Percentiles rank a stretch among this genome's conserved stretches.
phyloP scores from a whole-genome alignment of 2,329 filamentous ascomycete species.

The Herpotrichia juniperi region DNA sequence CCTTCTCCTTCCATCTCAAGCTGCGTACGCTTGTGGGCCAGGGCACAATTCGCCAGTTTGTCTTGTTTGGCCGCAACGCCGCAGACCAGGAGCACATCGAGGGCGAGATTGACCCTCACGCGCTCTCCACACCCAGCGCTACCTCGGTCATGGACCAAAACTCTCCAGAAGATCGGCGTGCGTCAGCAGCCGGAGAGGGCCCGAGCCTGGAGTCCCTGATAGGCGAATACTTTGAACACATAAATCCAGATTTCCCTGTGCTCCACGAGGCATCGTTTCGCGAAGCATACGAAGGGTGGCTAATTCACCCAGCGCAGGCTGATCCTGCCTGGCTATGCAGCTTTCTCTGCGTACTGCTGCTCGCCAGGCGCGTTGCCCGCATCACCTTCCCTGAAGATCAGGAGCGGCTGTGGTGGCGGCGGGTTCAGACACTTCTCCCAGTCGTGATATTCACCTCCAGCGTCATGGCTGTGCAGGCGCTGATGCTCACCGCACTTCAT shows the following conservation, averaged over 20 bases:
- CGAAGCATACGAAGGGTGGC: slow-evolving; percentile 48
- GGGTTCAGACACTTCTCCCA: slow-evolving; percentile 48
- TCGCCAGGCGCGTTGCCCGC: slow-evolving; percentile 44
- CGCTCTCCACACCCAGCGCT: slow-evolving; percentile 27
- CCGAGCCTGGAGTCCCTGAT: slow-evolving; percentile 44
- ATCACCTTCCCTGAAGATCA: slow-evolving; percentile 43
- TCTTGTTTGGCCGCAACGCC: slow-evolving; percentile 50
- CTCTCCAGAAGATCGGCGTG: slow-evolving; percentile 27
- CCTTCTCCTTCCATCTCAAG: slow-evolving; percentile 51
- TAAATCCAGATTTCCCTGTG: slow-evolving; percentile 51
- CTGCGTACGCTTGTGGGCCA: slow-evolving; percentile 47
- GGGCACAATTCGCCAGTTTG: slow-evolving; percentile 41
- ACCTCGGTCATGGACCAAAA: slow-evolving; percentile 24
- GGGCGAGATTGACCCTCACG: slow-evolving; percentile 22
- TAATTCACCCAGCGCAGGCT: slow-evolving; percentile 30
- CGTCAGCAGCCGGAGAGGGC: slow-evolving; percentile 17
- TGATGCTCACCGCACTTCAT: slow-evolving; percentile 51
- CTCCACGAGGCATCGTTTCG: slow-evolving; percentile 53
- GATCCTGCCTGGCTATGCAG: slow-evolving; percentile 52
- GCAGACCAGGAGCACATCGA: slow-evolving; percentile 36
- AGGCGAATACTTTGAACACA: slow-evolving; percentile 48
- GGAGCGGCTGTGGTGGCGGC: slow-evolving; percentile 50
- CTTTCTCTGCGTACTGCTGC: slow-evolving; percentile 50
- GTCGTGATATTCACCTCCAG: slow-evolving; percentile 52
- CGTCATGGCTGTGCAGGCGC: slow-evolving; percentile 49